Percentiles rank a stretch among this genome's conserved stretches.
phyloP scores from a whole-genome alignment of 1,284 basidiomycete genomes.

The Apiotrichum sp. region DNA sequence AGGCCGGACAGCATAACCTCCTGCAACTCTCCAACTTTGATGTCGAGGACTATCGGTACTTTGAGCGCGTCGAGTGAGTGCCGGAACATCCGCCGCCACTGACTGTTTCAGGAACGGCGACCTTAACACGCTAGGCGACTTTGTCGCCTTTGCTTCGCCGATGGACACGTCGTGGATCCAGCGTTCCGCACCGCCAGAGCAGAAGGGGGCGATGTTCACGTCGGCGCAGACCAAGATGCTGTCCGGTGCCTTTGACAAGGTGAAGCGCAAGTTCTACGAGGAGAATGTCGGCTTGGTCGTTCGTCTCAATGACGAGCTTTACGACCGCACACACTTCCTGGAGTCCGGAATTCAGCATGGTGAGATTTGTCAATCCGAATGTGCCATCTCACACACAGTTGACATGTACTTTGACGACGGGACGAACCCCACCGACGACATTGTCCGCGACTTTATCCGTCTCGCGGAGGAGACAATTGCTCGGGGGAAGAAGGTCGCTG shows the following conservation, averaged over 20 bases:
- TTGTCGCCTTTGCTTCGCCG: slow-evolving; percentile 94
- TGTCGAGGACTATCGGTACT: slow-evolving; percentile 58
- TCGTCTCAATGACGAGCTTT: slow-evolving; percentile 88
- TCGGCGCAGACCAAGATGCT: slow-evolving; percentile 50
- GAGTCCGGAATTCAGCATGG: slow-evolving; percentile 79
- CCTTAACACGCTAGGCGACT: slow-evolving; percentile 83
- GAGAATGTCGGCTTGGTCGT: slow-evolving; percentile 86
- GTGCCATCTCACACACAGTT: slow-evolving; percentile 11
- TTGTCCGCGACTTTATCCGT: slow-evolving; percentile 83
- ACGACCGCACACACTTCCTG: slow-evolving; percentile 77
- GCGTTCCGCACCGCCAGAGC: background rate
- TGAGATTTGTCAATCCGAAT: background rate
- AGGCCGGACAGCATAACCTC: slow-evolving; percentile 81
- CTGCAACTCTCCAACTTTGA: slow-evolving; percentile 86
- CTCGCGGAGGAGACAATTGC: slow-evolving; percentile 69
- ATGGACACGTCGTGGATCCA: slow-evolving; percentile 51
- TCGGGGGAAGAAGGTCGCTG: slow-evolving; percentile 72
- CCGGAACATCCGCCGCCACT: background rate
- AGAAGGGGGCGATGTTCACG: slow-evolving; percentile 1
- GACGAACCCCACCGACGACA: slow-evolving; percentile 74
- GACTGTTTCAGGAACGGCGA: slow-evolving; percentile 65
- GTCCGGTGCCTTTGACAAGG: slow-evolving; percentile 72
- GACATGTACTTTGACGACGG: slow-evolving; percentile 95
- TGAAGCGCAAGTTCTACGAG: slow-evolving; percentile 85
- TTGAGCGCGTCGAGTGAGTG: slow-evolving; percentile 73